phyloP scores from a whole-genome alignment of 306 rosid species.

The Alnus rubra region DNA sequence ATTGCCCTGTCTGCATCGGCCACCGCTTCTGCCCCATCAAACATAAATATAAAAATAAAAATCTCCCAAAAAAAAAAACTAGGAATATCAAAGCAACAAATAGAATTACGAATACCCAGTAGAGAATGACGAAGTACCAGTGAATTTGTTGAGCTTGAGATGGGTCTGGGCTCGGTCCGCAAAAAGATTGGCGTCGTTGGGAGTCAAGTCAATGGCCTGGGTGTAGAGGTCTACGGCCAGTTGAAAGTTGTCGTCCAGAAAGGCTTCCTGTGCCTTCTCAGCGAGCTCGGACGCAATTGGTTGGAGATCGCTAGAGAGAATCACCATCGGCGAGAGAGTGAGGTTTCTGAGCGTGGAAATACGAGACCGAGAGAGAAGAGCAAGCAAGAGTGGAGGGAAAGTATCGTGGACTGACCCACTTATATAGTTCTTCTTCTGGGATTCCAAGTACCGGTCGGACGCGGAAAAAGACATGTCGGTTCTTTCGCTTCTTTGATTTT shows the following conservation, averaged over 20 bases:
- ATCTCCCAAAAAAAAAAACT: not conserved
- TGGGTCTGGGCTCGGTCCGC: slow-evolving; percentile 63
- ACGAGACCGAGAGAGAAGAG: not conserved
- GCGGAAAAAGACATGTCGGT: no score
- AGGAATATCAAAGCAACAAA: not conserved
- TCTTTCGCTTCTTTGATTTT: no score
- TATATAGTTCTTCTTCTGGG: no score
- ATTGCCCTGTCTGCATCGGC: slow-evolving; percentile 30
- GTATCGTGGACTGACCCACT: no score
- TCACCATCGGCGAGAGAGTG: not conserved
- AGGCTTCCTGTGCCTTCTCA: slow-evolving; percentile 59
- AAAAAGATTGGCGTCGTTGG: slow-evolving; percentile 42
- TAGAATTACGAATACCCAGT: not conserved
- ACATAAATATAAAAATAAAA: not conserved
- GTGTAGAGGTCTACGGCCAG: slow-evolving; percentile 48
- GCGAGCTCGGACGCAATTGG: slow-evolving; percentile 46
- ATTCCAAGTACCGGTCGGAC: no score
- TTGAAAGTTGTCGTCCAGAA: slow-evolving; percentile 53
- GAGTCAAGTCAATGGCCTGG: slow-evolving; percentile 39
- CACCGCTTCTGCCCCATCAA: slow-evolving; percentile 29
- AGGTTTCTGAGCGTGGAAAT: not conserved
- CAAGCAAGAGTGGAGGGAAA: no score
- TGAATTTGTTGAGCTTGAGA: slow-evolving; percentile 22
- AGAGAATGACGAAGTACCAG: slow-evolving; percentile 4
- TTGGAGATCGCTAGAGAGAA: not conserved